phyloP scores from a whole-genome alignment of 164 flowering plant species.

The Buxus sempervirens region DNA sequence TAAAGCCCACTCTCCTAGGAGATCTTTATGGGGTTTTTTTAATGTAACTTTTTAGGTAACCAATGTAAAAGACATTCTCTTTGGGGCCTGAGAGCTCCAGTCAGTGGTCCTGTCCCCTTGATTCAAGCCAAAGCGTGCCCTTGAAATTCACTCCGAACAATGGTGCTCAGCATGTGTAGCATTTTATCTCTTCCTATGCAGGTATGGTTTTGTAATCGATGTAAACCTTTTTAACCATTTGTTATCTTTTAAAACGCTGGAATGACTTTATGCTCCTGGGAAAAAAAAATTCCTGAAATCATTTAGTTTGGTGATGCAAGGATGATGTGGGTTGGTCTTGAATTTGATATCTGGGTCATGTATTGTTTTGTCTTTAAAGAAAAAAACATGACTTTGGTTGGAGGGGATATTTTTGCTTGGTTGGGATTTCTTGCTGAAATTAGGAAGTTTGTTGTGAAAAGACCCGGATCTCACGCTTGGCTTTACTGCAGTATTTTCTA shows the following conservation, averaged over 20 bases:
- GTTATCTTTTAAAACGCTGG: neutral
- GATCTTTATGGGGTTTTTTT: slow-evolving; percentile 22
- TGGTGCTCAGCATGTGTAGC: slow-evolving; percentile 56
- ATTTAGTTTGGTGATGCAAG: slow-evolving; percentile 9
- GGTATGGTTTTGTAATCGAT: neutral
- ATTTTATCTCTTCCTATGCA: neutral
- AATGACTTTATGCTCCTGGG: too few species aligned
- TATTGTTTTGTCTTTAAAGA: neutral
- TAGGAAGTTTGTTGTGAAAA: slow-evolving; percentile 16
- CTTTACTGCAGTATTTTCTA: slow-evolving; percentile 14
- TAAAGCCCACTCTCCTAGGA: slow-evolving; percentile 29
- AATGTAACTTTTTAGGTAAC: slow-evolving; percentile 19
- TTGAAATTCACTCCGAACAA: slow-evolving; percentile 48
- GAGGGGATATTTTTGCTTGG: slow-evolving; percentile 10
- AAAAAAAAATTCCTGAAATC: neutral
- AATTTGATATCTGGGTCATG: slow-evolving; percentile 1
- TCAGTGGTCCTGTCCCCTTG: slow-evolving; percentile 75
- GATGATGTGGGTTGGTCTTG: neutral
- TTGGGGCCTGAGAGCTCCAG: slow-evolving; percentile 33
- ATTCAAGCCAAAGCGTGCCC: slow-evolving; percentile 91
- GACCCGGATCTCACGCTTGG: slow-evolving; percentile 26
- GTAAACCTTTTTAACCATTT: neutral
- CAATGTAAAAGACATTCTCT: slow-evolving; percentile 74
- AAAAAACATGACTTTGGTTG: slow-evolving; percentile 1
- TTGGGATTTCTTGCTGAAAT: slow-evolving; percentile 22